Evolutionary conservation across 192 early-diverging fungal species (phyloP), one percentile per base, ranked within the genome.

Genomic region (Entophlyctis luteolus): DNA sequence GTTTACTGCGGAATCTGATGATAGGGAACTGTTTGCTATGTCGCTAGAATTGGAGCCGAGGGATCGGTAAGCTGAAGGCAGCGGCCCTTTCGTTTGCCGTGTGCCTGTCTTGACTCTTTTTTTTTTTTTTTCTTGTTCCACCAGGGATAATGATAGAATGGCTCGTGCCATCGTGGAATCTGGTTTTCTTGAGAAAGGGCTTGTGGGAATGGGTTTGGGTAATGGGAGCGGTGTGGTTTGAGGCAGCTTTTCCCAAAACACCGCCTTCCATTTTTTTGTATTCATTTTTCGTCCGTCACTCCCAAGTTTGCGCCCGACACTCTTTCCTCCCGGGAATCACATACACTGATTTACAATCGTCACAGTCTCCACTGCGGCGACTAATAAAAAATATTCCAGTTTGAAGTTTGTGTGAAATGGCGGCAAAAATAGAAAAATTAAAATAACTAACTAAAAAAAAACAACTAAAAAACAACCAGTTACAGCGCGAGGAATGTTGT

Each of bases 11-110:
- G 79, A 82, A 71, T 76, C 84, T 48, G 86, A 89, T 67, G 89
- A 90, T 31, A 77, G 82, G 48, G 85, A 87, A 71, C 77, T 94
- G 37, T 95, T 91, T 76, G 81, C 86, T 38, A 83, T 86, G 80
- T 89, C 88, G 71, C 73, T 91, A 37, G 83, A 73, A 14, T 72
- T 96, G 46, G 94, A 96, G 75, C 94, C 94, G n/a, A 78, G 67
- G 46, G 78, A 80, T 35, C 29, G 76, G 75, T 76, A 18, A 34
- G 74, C 39, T 42, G 1, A 25, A 27, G 6, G 20, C 27, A 37
- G 12, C n/a, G 54, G 55, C 25, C 4, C 68, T 36, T 68, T 28
- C 39, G 52, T 55, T 54, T 58, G 47, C 18, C 25, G 50, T 70
- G 20, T 32, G 8, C 29, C 33, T 32, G 35, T 59, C 1, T 47